phyloP scores from a whole-genome alignment of 305 asterid genomes.

The Plantago lanceolata region DNA sequence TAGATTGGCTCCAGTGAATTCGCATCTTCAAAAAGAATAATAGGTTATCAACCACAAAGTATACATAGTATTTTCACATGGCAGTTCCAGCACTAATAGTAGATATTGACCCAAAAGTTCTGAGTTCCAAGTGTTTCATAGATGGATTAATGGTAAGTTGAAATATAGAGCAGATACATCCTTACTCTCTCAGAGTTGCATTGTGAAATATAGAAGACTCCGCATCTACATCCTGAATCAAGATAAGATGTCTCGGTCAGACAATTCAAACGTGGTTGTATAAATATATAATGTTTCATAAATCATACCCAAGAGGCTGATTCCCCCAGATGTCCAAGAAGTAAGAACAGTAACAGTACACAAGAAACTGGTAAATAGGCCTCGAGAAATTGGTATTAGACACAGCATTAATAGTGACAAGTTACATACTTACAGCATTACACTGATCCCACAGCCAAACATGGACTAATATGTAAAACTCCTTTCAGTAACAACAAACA shows the following conservation, averaged over 20 bases:
- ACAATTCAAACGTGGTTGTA: slow-evolving; percentile 14
- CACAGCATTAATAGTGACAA: background rate
- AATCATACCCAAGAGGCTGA: slow-evolving; percentile 1
- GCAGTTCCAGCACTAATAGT: slow-evolving; percentile 10
- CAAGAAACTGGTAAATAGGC: background rate
- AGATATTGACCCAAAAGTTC: slow-evolving; percentile 14
- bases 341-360: background rate
- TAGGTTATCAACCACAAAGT: slow-evolving; percentile 29
- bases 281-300: slow-evolving; percentile 19
- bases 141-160: slow-evolving; percentile 10
- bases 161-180: slow-evolving; percentile 10
- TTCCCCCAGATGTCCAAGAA: background rate
- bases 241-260: slow-evolving; percentile 26
- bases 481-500: background rate
- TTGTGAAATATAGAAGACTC: slow-evolving; percentile 85
- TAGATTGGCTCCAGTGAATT: slow-evolving; percentile 92
- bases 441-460: background rate
- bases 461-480: background rate
- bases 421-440: background rate
- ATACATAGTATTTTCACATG: slow-evolving; percentile 12
- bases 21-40: slow-evolving; percentile 74
- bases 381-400: background rate
- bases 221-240: slow-evolving; percentile 85
- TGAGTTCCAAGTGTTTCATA: slow-evolving; percentile 10
- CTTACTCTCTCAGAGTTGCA: slow-evolving; percentile 89